Conservation (phyloP, 257 asterid genomes). For the Lycium barbarum region DNA sequence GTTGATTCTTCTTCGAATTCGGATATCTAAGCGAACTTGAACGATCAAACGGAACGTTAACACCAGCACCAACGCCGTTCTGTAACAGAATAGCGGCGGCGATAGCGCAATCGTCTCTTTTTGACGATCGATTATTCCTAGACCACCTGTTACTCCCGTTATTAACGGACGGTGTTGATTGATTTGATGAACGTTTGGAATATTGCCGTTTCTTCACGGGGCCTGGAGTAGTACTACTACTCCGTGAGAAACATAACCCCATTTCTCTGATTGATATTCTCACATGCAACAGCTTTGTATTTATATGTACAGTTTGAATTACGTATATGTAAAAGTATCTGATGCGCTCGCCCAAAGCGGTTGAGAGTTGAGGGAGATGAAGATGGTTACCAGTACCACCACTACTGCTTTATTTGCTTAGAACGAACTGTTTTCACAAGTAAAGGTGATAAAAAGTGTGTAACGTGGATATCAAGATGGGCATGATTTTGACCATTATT, state of each 20-base stretch:
- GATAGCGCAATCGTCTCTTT: slow-evolving; percentile 77
- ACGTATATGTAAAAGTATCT: background rate
- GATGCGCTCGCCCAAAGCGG: slow-evolving; percentile 13
- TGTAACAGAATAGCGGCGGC: slow-evolving; percentile 91
- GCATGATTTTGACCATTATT: slow-evolving; percentile 18
- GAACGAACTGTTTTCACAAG: slow-evolving; percentile 5
- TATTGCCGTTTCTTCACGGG: slow-evolving; percentile 50
- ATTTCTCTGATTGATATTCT: slow-evolving; percentile 40
- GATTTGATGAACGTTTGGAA: slow-evolving; percentile 57
- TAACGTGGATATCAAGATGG: background rate
- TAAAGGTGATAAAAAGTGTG: slow-evolving; percentile 7
- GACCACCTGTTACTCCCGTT: slow-evolving; percentile 73
- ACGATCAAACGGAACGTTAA: slow-evolving; percentile 70
- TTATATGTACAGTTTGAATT: background rate
- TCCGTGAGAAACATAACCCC: slow-evolving; percentile 87
- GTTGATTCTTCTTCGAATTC: slow-evolving; percentile 59
- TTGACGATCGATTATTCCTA: slow-evolving; percentile 65
- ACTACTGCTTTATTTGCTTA: background rate
- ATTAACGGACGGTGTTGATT: slow-evolving; percentile 48
- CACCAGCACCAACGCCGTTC: slow-evolving; percentile 48
- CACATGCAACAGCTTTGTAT: slow-evolving; percentile 37
- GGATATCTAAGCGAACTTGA: slow-evolving; percentile 85
- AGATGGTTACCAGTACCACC: background rate
- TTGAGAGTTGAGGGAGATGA: slow-evolving; percentile 9
- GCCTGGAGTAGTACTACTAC: slow-evolving; percentile 34